A percentile compares a stretch with the other conserved stretches of the same genome.
Conservation (phyloP, 768 basidiomycete species). For the Gloeophyllum trabeum region DNA sequence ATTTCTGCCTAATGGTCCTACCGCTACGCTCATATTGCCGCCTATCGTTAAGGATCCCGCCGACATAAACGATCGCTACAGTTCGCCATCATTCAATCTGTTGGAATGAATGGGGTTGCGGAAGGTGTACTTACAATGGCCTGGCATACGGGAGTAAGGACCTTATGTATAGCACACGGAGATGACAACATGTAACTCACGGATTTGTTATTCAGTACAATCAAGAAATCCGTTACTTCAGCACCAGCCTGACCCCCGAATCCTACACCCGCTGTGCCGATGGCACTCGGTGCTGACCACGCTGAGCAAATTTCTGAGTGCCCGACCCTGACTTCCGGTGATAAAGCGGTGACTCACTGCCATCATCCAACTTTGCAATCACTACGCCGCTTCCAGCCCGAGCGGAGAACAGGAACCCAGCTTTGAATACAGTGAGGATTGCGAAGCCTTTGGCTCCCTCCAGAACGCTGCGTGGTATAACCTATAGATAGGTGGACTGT, state of each 20-base stretch:
- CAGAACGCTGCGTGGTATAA: slow-evolving; percentile 44
- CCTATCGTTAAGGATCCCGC: slow-evolving; percentile 86
- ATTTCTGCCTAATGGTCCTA: slow-evolving; percentile 90
- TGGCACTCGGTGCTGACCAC: slow-evolving; percentile 93
- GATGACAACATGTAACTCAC: slow-evolving; percentile 27
- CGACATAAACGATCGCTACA: slow-evolving; percentile 82
- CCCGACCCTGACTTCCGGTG: background rate
- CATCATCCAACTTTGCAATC: slow-evolving; percentile 73
- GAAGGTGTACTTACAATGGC: slow-evolving; percentile 59
- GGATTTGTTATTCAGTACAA: slow-evolving; percentile 77
- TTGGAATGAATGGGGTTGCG: too few species aligned
- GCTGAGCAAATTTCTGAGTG: slow-evolving; percentile 25
- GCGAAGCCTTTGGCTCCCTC: slow-evolving; percentile 67
- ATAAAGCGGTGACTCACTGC: slow-evolving; percentile 47
- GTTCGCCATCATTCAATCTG: slow-evolving; percentile 12
- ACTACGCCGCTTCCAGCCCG: slow-evolving; percentile 83
- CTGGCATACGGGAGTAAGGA: slow-evolving; percentile 27
- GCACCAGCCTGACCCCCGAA: slow-evolving; percentile 77
- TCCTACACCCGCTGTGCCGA: slow-evolving; percentile 86
- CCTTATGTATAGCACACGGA: background rate
- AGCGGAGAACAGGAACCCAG: slow-evolving; percentile 56
- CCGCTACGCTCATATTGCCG: slow-evolving; percentile 80
- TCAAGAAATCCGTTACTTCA: slow-evolving; percentile 84
- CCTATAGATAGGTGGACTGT: slow-evolving; percentile 17
- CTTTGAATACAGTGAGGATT: slow-evolving; percentile 83